Base-by-base conservation (phyloP, 305 asterid species). In the Rubia balearica region DNA sequence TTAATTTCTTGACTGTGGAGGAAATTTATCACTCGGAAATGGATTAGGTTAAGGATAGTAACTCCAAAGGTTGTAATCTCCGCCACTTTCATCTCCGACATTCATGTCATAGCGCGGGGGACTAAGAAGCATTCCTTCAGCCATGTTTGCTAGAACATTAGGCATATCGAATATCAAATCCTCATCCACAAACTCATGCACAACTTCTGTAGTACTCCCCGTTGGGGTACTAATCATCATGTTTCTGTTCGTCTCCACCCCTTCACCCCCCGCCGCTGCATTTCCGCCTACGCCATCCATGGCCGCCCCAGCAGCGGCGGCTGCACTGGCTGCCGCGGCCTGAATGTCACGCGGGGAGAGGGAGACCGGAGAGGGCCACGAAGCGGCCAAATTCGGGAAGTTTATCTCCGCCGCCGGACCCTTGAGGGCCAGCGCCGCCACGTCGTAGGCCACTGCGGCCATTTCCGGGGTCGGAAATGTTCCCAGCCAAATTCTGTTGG, bases 401-500 rank as follows among this genome's bases (percentile, higher is more conserved):
- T 88, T 90, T 22, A 88, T 90, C 8, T 84, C 85, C 0, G 91
- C 88, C 1, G 71, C 78, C 0, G 68, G 80, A 51, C 97, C 96
- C 71, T 83, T 87, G 0, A 90, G 86, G 3, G 96, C 95, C 3
- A 85, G 84, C 8, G 90, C 88, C 30, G 97, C 96, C 59, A 90
- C 95, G 21, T 90, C 97, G 49, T 88, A 88, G 12, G 97, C 97
- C 17, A 80, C 85, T 0, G 80, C 82, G 1, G 96, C 96, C 96
- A 88, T 90, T 60, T 88, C 95, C 0, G 97, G 79, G 0, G 95
- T 85, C 3, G 97, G 84, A 73, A 86, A 90, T 0, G 97, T 73
- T 3, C 97, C 97, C 0, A 90, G 93, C 97, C 97, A 90, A 10
- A 90, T 88, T 66, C 95, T 73, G 43, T 86, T 88, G 0, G 95